These are phyloP conservation scores for Bruguiera parviflora DNA, from an alignment of 345 rosid species.

Conservation along the genomic window DNA sequence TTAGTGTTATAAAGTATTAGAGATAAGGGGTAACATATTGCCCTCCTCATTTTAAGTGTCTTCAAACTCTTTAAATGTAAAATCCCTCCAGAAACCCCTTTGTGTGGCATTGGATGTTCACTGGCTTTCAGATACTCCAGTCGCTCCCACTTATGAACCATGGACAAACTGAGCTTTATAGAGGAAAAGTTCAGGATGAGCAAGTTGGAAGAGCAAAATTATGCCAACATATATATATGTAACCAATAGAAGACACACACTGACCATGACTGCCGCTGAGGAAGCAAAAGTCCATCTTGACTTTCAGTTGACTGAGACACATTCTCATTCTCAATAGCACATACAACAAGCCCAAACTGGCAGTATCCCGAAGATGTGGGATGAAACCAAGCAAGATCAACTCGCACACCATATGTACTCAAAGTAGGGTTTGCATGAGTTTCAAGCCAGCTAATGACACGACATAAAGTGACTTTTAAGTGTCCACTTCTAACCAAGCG, in stretches of 20 bases:
- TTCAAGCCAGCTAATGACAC: slow-evolving; percentile 77
- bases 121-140: slow-evolving; percentile 22
- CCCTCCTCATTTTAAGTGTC: slow-evolving; percentile 53
- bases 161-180: slow-evolving; percentile 32
- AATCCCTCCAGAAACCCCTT: slow-evolving; percentile 54
- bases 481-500: slow-evolving; percentile 71
- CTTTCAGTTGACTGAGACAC: slow-evolving; percentile 18
- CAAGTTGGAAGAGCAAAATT: background rate
- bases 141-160: slow-evolving; percentile 26
- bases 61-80: slow-evolving; percentile 61
- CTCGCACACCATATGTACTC: slow-evolving; percentile 49
- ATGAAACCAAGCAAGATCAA: slow-evolving; percentile 86
- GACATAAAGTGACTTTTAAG: slow-evolving; percentile 59
- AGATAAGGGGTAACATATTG: slow-evolving; percentile 52
- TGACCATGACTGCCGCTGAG: slow-evolving; percentile 50
- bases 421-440: slow-evolving; percentile 92
- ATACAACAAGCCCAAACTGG: slow-evolving; percentile 71
- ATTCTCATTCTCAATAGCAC: slow-evolving; percentile 38
- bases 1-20: slow-evolving; percentile 61
- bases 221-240: background rate
- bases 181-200: background rate
- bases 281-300: slow-evolving; percentile 30
- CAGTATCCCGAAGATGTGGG: slow-evolving; percentile 64
- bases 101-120: slow-evolving; percentile 33
- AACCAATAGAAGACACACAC: slow-evolving; percentile 7